Percentiles rank a stretch among this genome's conserved stretches.
Conservation (phyloP, 1,284 basidiomycete species). For the Melampsora larici-populina region DNA sequence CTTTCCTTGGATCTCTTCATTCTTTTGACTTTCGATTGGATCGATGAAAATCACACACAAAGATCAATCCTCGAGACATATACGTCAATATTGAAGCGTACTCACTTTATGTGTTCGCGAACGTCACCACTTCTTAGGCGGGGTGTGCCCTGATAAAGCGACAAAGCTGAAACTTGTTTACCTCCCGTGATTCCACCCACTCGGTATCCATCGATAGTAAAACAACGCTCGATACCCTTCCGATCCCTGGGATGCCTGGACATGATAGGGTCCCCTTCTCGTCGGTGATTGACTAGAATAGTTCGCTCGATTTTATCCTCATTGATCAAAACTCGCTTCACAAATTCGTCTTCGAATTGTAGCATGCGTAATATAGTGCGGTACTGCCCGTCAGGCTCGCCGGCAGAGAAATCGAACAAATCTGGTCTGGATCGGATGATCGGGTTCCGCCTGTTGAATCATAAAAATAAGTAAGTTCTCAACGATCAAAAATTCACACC, state of each 20-base stretch:
- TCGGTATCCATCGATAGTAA: conserved; percentile 45
- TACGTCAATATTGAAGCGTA: not conserved
- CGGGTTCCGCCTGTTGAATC: conserved; percentile 39
- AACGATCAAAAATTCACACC: too few species aligned
- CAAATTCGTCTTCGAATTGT: conserved; percentile 41
- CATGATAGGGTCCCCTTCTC: conserved; percentile 31
- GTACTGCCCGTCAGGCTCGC: conserved; percentile 49
- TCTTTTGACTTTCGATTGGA: not conserved
- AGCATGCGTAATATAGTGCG: conserved; percentile 52
- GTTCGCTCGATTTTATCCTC: conserved; percentile 34
- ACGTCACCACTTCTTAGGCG: conserved; percentile 52
- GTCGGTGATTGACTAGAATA: conserved; percentile 34
- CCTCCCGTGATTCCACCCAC: conserved; percentile 55
- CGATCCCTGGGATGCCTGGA: conserved; percentile 44
- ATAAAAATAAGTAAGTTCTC: not conserved
- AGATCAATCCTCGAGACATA: too few species aligned
- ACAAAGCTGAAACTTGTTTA: conserved; percentile 59
- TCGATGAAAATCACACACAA: not conserved
- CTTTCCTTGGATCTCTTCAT: too few species aligned
- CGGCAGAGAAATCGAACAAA: conserved; percentile 51
- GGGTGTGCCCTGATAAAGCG: conserved; percentile 51
- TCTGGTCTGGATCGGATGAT: conserved; percentile 48
- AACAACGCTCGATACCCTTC: conserved; percentile 49
- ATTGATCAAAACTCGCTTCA: conserved; percentile 40
- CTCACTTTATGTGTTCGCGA: conserved; percentile 44